phyloP scores from a whole-genome alignment of 2,329 filamentous ascomycete species.

The Verticillium isaacii region DNA sequence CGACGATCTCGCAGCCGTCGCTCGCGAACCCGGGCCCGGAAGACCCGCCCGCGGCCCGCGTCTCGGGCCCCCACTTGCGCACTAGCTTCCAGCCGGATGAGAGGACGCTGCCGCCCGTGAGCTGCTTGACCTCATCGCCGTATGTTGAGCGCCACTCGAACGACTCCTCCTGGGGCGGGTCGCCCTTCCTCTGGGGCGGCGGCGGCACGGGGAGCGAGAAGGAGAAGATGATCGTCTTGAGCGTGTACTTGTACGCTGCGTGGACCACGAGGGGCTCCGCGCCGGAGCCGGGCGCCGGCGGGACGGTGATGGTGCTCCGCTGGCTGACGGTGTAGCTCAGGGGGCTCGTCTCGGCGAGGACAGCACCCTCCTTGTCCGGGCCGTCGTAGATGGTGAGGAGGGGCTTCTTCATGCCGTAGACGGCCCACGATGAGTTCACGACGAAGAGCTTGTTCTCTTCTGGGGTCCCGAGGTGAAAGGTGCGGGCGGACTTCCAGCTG shows the following conservation, averaged over 20 bases:
- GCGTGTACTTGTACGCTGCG: neutral
- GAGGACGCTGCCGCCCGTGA: slow-evolving; percentile 3
- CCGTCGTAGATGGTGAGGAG: slow-evolving; percentile 6
- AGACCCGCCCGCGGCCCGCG: neutral
- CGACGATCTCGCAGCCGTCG: slow-evolving; percentile 13
- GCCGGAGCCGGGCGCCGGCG: neutral
- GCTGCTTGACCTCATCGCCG: slow-evolving; percentile 8
- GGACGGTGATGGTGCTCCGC: neutral
- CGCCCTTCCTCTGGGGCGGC: neutral
- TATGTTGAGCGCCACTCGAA: slow-evolving; percentile 12
- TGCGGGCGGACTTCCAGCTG: slow-evolving; percentile 6
- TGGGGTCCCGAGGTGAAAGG: slow-evolving; percentile 5
- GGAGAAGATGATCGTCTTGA: slow-evolving; percentile 2
- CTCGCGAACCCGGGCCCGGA: slow-evolving; percentile 6
- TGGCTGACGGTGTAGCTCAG: neutral
- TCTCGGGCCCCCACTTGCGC: slow-evolving; percentile 1
- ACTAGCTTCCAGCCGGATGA: slow-evolving; percentile 13
- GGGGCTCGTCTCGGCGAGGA: slow-evolving; percentile 1
- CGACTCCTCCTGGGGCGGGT: neutral
- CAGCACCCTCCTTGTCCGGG: neutral
- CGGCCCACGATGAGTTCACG: neutral
- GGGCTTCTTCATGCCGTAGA: slow-evolving; percentile 5
- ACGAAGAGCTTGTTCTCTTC: slow-evolving; percentile 2
- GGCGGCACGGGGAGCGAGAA: neutral
- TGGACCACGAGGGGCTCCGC: neutral